A percentile compares a stretch with the other conserved stretches of the same genome.
Conservation (phyloP, 257 asterid genomes). For the Jasminum sambac region DNA sequence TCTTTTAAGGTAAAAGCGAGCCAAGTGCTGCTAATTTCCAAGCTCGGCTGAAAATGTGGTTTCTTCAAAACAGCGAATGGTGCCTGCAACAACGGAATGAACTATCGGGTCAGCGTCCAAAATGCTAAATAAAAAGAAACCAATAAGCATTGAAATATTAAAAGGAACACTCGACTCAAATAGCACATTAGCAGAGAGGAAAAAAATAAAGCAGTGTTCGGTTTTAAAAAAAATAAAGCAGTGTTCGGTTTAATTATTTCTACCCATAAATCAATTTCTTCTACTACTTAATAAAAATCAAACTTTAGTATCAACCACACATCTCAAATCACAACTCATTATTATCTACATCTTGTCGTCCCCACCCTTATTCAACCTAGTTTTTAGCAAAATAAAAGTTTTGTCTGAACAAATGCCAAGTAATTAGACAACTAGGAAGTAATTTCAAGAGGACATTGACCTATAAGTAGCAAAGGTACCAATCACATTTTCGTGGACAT, state of each 20-base stretch:
- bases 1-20: constrained; percentile 20
- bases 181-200: neutral
- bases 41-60: constrained; percentile 21
- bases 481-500: constrained; percentile 57
- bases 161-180: neutral
- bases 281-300: too few species aligned
- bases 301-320: too few species aligned
- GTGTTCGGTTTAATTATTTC: too few species aligned
- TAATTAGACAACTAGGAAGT: constrained; percentile 1
- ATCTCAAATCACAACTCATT: too few species aligned
- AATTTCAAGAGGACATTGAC: constrained; percentile 32
- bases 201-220: neutral
- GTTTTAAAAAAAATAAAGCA: neutral
- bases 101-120: neutral
- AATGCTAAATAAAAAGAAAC: neutral
- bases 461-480: constrained; percentile 28
- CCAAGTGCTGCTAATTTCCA: constrained; percentile 17
- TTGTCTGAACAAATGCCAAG: neutral
- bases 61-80: constrained; percentile 16
- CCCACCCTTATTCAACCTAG: too few species aligned
- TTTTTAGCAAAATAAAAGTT: too few species aligned
- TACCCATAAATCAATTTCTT: too few species aligned
- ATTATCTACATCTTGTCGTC: too few species aligned
- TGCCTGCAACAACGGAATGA: constrained; percentile 26
- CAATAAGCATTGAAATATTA: neutral